Percentiles rank a stretch among this genome's conserved stretches.
Evolutionary conservation across 352 stramenopile species (phyloP).

Genomic region (Globisporangium alternatum): DNA sequence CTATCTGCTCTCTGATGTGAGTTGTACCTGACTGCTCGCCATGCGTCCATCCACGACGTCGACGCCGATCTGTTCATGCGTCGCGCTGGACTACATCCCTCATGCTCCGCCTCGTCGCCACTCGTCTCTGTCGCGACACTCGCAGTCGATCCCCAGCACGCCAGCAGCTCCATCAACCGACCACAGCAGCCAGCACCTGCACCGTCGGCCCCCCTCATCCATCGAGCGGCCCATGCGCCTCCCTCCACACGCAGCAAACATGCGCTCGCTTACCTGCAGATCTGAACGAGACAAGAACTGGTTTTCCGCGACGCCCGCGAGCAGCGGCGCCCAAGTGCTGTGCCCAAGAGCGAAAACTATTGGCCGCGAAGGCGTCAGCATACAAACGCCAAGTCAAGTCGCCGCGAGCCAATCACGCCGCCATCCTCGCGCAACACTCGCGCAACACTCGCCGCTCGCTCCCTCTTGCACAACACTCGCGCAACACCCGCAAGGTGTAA

Average conservation of each 20-base stretch:
- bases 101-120: background rate
- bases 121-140: background rate
- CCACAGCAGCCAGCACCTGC: background rate
- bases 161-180: background rate
- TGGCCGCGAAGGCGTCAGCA: conserved; percentile 68
- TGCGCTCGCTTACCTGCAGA: conserved; percentile 54
- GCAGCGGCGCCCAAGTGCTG: conserved; percentile 15
- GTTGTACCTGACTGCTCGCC: background rate
- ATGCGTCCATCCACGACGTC: background rate
- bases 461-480: too few species aligned
- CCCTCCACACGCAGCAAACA: conserved; percentile 1
- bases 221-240: background rate
- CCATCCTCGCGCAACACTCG: background rate
- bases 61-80: too few species aligned
- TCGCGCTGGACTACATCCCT: too few species aligned
- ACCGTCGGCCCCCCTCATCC: background rate
- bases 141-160: background rate
- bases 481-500: background rate
- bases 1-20: background rate
- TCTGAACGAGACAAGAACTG: conserved; percentile 85
- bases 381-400: conserved; percentile 59
- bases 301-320: conserved; percentile 14
- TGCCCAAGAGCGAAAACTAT: conserved; percentile 59
- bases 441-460: background rate
- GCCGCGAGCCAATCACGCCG: conserved; percentile 32